phyloP scores from a whole-genome alignment of 2,329 filamentous ascomycete genomes.

The Botrytis aclada region DNA sequence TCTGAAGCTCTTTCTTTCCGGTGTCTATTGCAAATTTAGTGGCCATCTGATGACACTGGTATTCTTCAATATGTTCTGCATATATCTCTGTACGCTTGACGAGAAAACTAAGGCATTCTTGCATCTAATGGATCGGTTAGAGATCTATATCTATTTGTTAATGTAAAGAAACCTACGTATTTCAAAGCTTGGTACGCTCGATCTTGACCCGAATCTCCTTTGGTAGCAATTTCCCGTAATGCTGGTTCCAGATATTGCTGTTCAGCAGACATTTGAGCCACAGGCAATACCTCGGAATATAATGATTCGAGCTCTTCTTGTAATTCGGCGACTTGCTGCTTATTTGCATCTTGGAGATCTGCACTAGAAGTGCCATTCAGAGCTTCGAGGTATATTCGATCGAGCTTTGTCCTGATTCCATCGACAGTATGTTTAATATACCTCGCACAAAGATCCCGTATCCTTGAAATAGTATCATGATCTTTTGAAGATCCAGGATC shows the following conservation, averaged over 20 bases:
- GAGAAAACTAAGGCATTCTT: constrained; percentile 51
- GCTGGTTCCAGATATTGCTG: constrained; percentile 65
- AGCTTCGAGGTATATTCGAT: constrained; percentile 53
- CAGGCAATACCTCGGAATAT: constrained; percentile 65
- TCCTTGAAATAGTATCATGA: constrained; percentile 50
- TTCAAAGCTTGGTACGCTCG: constrained; percentile 47
- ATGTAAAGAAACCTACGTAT: constrained; percentile 45
- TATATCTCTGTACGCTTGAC: constrained; percentile 47
- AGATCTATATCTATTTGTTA: background rate
- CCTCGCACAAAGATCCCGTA: constrained; percentile 57
- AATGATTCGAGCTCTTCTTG: constrained; percentile 67
- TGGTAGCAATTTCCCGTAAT: constrained; percentile 45
- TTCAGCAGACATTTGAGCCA: constrained; percentile 68
- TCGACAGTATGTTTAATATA: constrained; percentile 58
- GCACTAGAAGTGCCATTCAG: constrained; percentile 35
- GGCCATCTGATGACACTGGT: constrained; percentile 47
- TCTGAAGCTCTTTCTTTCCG: constrained; percentile 45
- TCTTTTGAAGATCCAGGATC: constrained; percentile 52
- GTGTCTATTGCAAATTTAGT: constrained; percentile 42
- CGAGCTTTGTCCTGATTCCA: constrained; percentile 51
- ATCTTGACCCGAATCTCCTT: constrained; percentile 44
- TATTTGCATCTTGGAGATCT: constrained; percentile 21
- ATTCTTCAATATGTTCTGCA: constrained; percentile 43
- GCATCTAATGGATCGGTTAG: constrained; percentile 42
- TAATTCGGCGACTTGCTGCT: constrained; percentile 47